phyloP scores from a whole-genome alignment of 1,139 yeast species.

The Kodamaea suecica region DNA sequence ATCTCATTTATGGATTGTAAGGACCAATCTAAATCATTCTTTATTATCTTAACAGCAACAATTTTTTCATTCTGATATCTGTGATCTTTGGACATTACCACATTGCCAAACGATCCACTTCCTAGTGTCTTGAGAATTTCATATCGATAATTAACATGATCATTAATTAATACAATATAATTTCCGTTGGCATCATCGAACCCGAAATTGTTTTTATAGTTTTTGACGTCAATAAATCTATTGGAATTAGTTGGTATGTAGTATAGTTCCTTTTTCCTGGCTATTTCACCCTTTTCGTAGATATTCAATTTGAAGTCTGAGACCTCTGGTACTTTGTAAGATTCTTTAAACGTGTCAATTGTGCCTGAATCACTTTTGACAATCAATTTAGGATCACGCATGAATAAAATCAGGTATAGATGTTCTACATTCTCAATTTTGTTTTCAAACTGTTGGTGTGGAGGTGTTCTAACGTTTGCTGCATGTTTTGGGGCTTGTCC shows the following conservation, averaged over 20 bases:
- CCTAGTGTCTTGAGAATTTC: slow-evolving; percentile 63
- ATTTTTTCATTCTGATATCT: slow-evolving; percentile 34
- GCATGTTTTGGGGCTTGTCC: background rate
- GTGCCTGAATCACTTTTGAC: too few relatives aligned
- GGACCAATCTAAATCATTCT: slow-evolving; percentile 71
- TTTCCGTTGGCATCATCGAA: slow-evolving; percentile 72
- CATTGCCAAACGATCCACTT: slow-evolving; percentile 83
- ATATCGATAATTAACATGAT: slow-evolving; percentile 76
- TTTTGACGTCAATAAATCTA: slow-evolving; percentile 41
- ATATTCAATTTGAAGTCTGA: slow-evolving; percentile 27
- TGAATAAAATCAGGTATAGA: background rate
- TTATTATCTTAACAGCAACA: slow-evolving; percentile 75
- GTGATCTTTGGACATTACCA: slow-evolving; percentile 67
- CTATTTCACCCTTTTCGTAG: slow-evolving; percentile 54
- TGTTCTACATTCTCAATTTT: background rate
- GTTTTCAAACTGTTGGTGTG: background rate
- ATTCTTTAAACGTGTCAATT: background rate
- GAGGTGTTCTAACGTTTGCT: background rate
- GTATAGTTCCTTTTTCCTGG: slow-evolving; percentile 38
- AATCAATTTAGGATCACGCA: background rate
- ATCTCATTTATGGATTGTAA: slow-evolving; percentile 79
- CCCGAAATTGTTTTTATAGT: slow-evolving; percentile 55
- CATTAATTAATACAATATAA: slow-evolving; percentile 54
- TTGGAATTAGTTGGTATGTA: slow-evolving; percentile 29
- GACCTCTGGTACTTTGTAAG: slow-evolving; percentile 3